phyloP scores from a whole-genome alignment of 2,329 filamentous ascomycete species.

The Aureobasidium subglaciale region DNA sequence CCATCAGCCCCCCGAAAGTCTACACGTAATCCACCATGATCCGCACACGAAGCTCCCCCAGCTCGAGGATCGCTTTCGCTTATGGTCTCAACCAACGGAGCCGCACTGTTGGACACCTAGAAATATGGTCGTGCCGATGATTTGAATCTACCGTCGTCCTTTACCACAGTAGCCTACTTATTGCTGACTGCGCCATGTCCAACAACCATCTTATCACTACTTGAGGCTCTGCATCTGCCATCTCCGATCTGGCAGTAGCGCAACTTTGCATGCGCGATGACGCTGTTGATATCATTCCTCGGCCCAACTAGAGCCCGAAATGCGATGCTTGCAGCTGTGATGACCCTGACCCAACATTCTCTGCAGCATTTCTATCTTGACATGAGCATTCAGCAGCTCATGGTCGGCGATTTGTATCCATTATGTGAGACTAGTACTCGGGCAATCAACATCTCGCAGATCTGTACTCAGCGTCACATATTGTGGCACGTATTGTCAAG shows the following conservation, averaged over 20 bases:
- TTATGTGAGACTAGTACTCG: no score
- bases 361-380: no score
- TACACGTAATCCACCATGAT: constrained; percentile 16
- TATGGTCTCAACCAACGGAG: neutral
- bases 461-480: no score
- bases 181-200: neutral
- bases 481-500: no score
- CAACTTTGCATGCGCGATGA: neutral
- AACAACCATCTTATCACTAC: neutral
- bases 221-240: constrained; percentile 4
- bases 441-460: no score
- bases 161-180: neutral
- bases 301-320: neutral
- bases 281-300: neutral
- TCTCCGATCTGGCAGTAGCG: neutral
- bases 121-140: neutral
- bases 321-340: neutral
- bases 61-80: neutral
- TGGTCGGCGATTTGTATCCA: no score
- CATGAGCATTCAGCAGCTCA: no score
- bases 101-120: neutral
- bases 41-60: neutral
- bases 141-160: no score
- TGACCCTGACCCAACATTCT: constrained; percentile 1
- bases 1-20: constrained; percentile 5